Evolutionary conservation across 352 stramenopile species (phyloP).

Genomic region (Blastocystis sp.): DNA sequence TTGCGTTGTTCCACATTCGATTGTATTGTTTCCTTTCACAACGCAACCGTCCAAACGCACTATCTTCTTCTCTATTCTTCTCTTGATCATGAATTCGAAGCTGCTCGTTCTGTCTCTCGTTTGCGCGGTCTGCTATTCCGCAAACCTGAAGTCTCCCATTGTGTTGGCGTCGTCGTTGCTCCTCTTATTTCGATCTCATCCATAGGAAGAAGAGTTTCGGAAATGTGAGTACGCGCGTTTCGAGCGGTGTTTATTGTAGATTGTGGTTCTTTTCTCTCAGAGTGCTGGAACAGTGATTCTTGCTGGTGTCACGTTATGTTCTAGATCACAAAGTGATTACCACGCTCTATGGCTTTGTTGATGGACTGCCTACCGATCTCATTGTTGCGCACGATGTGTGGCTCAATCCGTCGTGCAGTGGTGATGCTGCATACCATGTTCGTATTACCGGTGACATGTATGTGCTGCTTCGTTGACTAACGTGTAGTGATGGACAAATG

Average conservation of each 20-base stretch:
- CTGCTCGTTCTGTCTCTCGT: no score
- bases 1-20: no score
- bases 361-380: constrained; percentile 16
- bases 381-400: neutral
- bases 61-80: no score
- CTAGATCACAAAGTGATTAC: constrained; percentile 32
- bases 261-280: constrained; percentile 33
- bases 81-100: no score
- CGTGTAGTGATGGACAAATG: constrained; percentile 10
- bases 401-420: neutral
- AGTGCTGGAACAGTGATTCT: constrained; percentile 40
- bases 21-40: no score
- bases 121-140: no score
- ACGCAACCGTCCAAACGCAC: no score
- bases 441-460: constrained; percentile 9
- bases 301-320: neutral
- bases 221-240: constrained; percentile 7
- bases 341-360: constrained; percentile 6
- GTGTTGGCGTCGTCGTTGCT: neutral
- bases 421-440: neutral
- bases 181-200: neutral
- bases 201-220: neutral
- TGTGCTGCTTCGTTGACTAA: neutral
- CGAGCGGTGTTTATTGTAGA: neutral
- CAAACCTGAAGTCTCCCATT: neutral